phyloP scores from a whole-genome alignment of 2,329 filamentous ascomycete genomes.

The Monosporascus sp. region DNA sequence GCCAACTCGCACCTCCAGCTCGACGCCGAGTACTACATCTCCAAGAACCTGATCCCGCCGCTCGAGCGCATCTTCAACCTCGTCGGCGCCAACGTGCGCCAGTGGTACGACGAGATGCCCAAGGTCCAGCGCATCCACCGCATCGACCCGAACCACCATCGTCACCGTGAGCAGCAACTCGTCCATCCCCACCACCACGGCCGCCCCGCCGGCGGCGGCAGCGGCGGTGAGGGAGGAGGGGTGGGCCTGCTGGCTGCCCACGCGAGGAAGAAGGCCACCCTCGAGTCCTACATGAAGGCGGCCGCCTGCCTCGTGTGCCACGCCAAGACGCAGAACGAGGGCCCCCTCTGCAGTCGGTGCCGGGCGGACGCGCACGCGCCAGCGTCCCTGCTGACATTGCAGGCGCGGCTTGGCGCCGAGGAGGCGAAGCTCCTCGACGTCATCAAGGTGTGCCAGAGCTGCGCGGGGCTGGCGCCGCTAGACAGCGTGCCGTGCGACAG shows the following conservation, averaged over 20 bases:
- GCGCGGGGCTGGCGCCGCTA: constrained; percentile 64
- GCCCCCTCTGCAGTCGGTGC: constrained; percentile 54
- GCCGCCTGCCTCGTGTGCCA: constrained; percentile 75
- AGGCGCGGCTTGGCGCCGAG: constrained; percentile 53
- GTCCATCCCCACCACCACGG: constrained; percentile 11
- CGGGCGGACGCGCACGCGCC: constrained; percentile 43
- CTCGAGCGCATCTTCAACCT: constrained; percentile 96
- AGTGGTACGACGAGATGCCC: constrained; percentile 97
- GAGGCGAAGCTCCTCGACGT: constrained; percentile 63
- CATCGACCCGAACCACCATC: constrained; percentile 36
- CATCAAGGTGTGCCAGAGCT: constrained; percentile 70
- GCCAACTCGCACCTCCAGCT: constrained; percentile 71
- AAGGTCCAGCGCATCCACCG: constrained; percentile 74
- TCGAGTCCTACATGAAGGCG: constrained; percentile 90
- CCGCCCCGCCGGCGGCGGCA: too few relatives aligned
- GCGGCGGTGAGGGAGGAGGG: constrained; percentile 5
- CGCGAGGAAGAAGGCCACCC: constrained; percentile 56
- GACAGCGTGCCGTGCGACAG: constrained; percentile 86
- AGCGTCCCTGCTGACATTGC: constrained; percentile 58
- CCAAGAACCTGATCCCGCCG: constrained; percentile 90
- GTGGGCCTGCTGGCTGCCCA: constrained; percentile 5
- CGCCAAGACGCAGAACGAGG: constrained; percentile 40
- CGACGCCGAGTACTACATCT: constrained; percentile 95
- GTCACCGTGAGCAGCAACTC: constrained; percentile 10
- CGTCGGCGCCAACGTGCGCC: constrained; percentile 81